A percentile compares a stretch with the other conserved stretches of the same genome.
phyloP scores from a whole-genome alignment of 768 basidiomycete species.

The Mrakia frigida region DNA sequence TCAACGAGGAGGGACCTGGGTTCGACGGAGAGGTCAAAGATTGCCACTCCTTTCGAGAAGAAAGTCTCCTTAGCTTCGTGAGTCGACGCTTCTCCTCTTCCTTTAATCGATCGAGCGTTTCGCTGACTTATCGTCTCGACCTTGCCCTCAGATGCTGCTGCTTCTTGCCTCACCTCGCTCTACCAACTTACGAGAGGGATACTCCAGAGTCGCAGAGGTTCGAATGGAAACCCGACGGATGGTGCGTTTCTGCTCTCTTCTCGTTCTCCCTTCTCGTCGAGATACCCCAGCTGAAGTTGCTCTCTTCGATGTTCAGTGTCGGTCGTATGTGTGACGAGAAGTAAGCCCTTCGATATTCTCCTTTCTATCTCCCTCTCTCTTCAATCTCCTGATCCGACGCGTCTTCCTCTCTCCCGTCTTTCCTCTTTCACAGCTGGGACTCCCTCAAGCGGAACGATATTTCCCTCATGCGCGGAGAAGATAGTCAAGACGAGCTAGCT shows the following conservation, averaged over 20 bases:
- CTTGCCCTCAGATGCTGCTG: neutral
- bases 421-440: neutral
- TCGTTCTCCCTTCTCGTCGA: neutral
- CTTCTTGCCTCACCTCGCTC: neutral
- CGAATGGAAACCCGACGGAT: neutral
- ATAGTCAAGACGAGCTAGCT: neutral
- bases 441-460: neutral
- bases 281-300: no score
- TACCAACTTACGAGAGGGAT: neutral
- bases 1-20: neutral
- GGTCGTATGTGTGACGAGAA: neutral
- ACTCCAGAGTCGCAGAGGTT: neutral
- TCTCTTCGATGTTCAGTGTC: neutral
- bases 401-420: neutral
- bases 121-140: neutral
- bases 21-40: neutral
- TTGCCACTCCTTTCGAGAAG: neutral
- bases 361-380: neutral
- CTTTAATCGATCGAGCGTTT: neutral
- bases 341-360: neutral
- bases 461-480: neutral
- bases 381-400: neutral
- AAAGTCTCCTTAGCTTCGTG: neutral
- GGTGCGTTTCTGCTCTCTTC: neutral
- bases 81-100: neutral